Conservation (phyloP, 108 stramenopile species). For the Discostella stelligeroides region DNA sequence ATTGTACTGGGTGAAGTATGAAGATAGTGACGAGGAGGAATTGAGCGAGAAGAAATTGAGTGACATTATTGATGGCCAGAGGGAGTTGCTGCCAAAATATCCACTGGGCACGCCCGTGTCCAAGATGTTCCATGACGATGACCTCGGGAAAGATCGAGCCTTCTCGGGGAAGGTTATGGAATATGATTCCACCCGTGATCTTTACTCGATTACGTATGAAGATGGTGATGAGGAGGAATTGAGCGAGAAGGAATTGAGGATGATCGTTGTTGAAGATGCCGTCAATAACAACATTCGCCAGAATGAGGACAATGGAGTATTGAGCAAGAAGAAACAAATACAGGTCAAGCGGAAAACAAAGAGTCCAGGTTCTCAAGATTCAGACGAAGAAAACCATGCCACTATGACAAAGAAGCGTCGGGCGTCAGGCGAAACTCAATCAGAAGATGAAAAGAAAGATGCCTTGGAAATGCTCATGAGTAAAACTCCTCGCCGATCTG, state of each 20-base stretch:
- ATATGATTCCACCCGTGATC: not conserved
- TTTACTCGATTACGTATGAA: conserved; percentile 7
- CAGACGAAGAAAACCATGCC: not conserved
- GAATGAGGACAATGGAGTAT: not conserved
- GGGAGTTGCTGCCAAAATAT: not conserved
- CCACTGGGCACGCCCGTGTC: not conserved
- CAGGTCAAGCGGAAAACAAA: conserved; percentile 8
- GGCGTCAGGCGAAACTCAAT: not conserved
- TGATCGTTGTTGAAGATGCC: conserved; percentile 5
- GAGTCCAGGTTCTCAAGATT: not conserved
- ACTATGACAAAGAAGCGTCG: conserved; percentile 19
- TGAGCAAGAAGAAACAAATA: not conserved
- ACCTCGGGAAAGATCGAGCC: not conserved
- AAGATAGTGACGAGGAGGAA: conserved; percentile 7
- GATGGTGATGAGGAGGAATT: conserved; percentile 16
- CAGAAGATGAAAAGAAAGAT: not conserved
- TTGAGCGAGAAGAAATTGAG: conserved; percentile 4
- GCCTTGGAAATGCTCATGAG: conserved; percentile 8
- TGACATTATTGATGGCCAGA: not conserved
- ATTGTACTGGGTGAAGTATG: not conserved
- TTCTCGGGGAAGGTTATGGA: conserved; percentile 6
- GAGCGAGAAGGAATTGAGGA: conserved; percentile 9
- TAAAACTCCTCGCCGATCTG: conserved; percentile 4
- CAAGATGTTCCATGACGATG: conserved; percentile 6
- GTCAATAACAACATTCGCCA: not conserved